Conservation (phyloP, 805 yeast species). For the Kluyveromyces lactis region DNA sequence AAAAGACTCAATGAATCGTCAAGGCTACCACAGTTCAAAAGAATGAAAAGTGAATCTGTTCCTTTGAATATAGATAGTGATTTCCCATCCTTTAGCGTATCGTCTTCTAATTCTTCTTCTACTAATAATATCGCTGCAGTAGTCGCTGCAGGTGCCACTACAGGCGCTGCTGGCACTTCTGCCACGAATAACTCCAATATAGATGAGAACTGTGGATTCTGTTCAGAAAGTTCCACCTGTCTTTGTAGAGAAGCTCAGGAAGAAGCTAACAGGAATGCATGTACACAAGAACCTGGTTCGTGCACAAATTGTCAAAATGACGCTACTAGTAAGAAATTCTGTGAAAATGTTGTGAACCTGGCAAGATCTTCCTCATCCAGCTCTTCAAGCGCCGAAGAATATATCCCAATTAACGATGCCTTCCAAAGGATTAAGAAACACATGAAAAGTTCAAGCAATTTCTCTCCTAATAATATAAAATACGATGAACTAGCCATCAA, state of each 20-base stretch:
- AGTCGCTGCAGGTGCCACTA: neutral
- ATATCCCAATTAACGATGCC: conserved; percentile 85
- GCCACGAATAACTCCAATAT: neutral
- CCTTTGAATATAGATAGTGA: neutral
- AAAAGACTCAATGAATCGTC: neutral
- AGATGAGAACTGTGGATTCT: conserved; percentile 82
- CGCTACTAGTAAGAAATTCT: conserved; percentile 82
- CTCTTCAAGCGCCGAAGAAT: conserved; percentile 19
- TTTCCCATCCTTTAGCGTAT: conserved; percentile 10
- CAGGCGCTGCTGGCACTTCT: neutral
- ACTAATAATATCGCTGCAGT: neutral
- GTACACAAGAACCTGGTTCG: conserved; percentile 85
- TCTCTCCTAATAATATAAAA: neutral
- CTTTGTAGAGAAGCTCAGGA: conserved; percentile 73
- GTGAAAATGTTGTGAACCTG: conserved; percentile 69
- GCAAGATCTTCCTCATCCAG: conserved; percentile 16
- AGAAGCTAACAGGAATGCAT: conserved; percentile 39
- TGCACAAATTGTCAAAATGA: conserved; percentile 77
- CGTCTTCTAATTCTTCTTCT: conserved; percentile 17
- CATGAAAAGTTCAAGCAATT: conserved; percentile 34
- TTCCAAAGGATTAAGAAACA: conserved; percentile 80
- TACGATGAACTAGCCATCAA: conserved; percentile 44
- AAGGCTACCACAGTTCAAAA: conserved; percentile 4
- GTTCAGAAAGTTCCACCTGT: conserved; percentile 87
- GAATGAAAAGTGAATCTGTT: conserved; percentile 4